A percentile compares a stretch with the other conserved stretches of the same genome.
These are phyloP conservation scores for Lachnellula willkommii DNA, from an alignment of 2,329 filamentous ascomycete genomes.

Conservation along the genomic window DNA sequence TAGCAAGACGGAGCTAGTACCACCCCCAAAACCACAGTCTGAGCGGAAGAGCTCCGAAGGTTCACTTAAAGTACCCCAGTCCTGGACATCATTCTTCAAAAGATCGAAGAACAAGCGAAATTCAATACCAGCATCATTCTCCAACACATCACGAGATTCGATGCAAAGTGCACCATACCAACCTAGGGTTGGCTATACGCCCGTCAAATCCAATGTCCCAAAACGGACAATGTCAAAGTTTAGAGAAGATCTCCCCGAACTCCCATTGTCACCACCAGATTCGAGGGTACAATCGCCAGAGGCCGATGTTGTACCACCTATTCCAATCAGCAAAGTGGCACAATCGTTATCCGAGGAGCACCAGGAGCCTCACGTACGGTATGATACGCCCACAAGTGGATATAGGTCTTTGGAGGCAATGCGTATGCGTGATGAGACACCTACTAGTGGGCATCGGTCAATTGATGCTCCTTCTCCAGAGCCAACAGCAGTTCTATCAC, in stretches of 20 bases:
- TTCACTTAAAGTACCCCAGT: slow-evolving; percentile 40
- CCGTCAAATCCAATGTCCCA: slow-evolving; percentile 44
- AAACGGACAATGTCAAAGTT: slow-evolving; percentile 86
- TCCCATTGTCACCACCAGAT: slow-evolving; percentile 77
- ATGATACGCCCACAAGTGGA: slow-evolving; percentile 45
- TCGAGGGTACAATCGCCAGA: slow-evolving; percentile 77
- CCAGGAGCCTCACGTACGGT: slow-evolving; percentile 35
- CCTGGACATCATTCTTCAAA: slow-evolving; percentile 72
- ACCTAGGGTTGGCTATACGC: slow-evolving; percentile 22
- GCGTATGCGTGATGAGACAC: slow-evolving; percentile 38
- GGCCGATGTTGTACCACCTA: slow-evolving; percentile 41
- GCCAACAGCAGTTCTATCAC: slow-evolving; percentile 53
- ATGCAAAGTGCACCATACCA: slow-evolving; percentile 45
- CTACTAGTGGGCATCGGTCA: slow-evolving; percentile 39
- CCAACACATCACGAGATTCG: slow-evolving; percentile 85
- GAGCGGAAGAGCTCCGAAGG: slow-evolving; percentile 50
- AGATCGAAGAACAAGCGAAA: slow-evolving; percentile 47
- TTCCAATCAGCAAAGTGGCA: slow-evolving; percentile 25
- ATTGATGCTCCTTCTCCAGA: slow-evolving; percentile 46
- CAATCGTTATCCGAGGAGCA: slow-evolving; percentile 21
- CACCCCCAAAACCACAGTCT: slow-evolving; percentile 27
- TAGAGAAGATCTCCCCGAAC: slow-evolving; percentile 83
- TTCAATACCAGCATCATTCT: slow-evolving; percentile 69
- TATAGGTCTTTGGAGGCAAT: slow-evolving; percentile 36
- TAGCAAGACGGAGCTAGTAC: slow-evolving; percentile 35